These are phyloP conservation scores for Suillus sp. DNA, from an alignment of 768 basidiomycete genomes.

Conservation along the genomic window DNA sequence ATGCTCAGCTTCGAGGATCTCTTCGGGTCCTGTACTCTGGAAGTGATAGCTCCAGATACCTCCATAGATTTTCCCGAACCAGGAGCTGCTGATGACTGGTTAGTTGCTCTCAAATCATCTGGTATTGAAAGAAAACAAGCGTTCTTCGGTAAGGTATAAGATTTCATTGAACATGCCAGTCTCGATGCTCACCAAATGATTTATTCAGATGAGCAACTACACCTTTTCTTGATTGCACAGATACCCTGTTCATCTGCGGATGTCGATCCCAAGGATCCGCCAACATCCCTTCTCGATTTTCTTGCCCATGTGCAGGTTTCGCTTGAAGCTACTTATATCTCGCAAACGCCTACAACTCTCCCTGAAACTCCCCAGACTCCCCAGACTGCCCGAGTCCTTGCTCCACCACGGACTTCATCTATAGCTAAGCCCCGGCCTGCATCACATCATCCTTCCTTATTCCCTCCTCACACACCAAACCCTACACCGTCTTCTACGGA, in stretches of 20 bases:
- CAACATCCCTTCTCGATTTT: constrained; percentile 51
- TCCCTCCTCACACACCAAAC: constrained; percentile 82
- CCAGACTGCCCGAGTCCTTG: constrained; percentile 36
- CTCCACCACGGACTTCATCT: constrained; percentile 59
- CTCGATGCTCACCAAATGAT: constrained; percentile 20
- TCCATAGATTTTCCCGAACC: constrained; percentile 61
- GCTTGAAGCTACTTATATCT: constrained; percentile 81
- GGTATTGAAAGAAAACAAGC: constrained; percentile 60
- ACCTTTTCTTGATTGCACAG: constrained; percentile 46
- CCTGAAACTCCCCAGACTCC: constrained; percentile 42
- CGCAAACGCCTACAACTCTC: constrained; percentile 42
- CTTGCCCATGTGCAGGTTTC: constrained; percentile 74
- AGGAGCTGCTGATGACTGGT: constrained; percentile 54
- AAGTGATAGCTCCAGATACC: constrained; percentile 66
- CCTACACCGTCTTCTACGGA: constrained; percentile 77
- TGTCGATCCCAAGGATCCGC: constrained; percentile 38
- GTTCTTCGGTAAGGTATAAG: constrained; percentile 66
- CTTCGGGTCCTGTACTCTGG: constrained; percentile 59
- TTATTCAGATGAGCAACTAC: constrained; percentile 56
- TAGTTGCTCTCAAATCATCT: constrained; percentile 45
- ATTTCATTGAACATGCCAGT: constrained; percentile 14
- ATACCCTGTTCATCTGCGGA: constrained; percentile 31
- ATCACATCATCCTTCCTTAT: constrained; percentile 60
- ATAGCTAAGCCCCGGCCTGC: constrained; percentile 40
- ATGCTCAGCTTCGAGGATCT: constrained; percentile 59